Conservation (phyloP, 768 basidiomycete species). For the Tulasnella sp. region DNA sequence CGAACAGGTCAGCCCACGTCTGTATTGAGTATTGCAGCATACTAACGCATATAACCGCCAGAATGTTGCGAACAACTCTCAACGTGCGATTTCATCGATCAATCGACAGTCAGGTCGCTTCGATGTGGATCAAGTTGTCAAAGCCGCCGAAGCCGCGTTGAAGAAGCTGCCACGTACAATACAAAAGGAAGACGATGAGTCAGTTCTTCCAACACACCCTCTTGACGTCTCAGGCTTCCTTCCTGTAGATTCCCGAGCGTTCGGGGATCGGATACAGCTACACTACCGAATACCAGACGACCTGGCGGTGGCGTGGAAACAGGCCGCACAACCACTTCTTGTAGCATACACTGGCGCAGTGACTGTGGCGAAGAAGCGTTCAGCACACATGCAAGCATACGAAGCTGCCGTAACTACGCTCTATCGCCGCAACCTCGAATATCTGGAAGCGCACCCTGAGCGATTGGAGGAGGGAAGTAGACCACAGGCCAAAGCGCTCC, state of each 20-base stretch:
- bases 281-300: not conserved
- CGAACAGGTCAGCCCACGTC: too few relatives aligned
- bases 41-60: not conserved
- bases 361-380: slow-evolving; percentile 36
- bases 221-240: not conserved
- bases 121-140: not conserved
- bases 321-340: slow-evolving; percentile 29
- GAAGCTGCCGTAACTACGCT: slow-evolving; percentile 47
- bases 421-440: slow-evolving; percentile 22
- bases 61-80: slow-evolving; percentile 8
- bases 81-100: not conserved
- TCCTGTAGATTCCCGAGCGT: not conserved
- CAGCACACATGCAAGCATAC: slow-evolving; percentile 48
- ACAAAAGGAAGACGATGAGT: not conserved
- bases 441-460: slow-evolving; percentile 26
- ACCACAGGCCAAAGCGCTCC: slow-evolving; percentile 41
- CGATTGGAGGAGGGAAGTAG: slow-evolving; percentile 24
- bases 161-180: not conserved
- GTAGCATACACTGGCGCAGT: slow-evolving; percentile 32
- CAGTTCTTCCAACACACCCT: not conserved
- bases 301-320: slow-evolving; percentile 31
- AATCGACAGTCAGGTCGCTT: not conserved
- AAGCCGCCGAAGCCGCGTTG: not conserved
- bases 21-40: not conserved
- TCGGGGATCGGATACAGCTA: not conserved